Conservation (phyloP, 2,329 filamentous ascomycete genomes). For the Plenodomus lindquistii region DNA sequence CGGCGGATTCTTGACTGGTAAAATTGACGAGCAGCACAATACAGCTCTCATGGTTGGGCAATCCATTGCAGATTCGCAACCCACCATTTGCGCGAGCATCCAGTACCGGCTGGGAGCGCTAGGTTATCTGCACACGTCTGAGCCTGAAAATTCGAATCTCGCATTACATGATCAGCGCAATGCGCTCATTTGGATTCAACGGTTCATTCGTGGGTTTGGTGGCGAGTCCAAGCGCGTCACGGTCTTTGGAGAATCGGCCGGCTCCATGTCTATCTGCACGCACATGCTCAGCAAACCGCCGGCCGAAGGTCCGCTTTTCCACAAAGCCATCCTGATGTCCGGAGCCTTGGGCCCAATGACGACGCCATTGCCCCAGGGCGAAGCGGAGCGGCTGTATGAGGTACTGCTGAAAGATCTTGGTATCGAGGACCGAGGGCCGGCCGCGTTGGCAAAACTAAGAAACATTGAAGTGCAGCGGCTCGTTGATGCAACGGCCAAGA, state of each 20-base stretch:
- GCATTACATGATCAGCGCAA: slow-evolving; percentile 36
- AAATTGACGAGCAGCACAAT: slow-evolving; percentile 28
- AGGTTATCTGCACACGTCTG: slow-evolving; percentile 47
- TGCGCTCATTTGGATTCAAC: slow-evolving; percentile 43
- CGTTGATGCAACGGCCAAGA: slow-evolving; percentile 12
- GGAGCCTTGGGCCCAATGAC: slow-evolving; percentile 19
- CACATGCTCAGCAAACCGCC: slow-evolving; percentile 25
- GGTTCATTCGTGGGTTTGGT: slow-evolving; percentile 41
- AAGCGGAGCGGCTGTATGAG: slow-evolving; percentile 13
- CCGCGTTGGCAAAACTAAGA: slow-evolving; percentile 10
- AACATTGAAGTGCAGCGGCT: slow-evolving; percentile 11
- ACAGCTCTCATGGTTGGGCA: slow-evolving; percentile 28
- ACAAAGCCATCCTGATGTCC: slow-evolving; percentile 24
- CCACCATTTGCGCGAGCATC: slow-evolving; percentile 19
- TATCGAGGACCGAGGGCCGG: slow-evolving; percentile 15
- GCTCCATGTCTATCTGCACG: slow-evolving; percentile 39
- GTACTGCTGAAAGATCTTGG: slow-evolving; percentile 24
- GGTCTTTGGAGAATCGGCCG: slow-evolving; percentile 52
- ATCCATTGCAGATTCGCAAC: slow-evolving; percentile 20
- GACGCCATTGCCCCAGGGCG: slow-evolving; percentile 7
- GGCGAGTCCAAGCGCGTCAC: slow-evolving; percentile 39
- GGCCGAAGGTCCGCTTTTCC: slow-evolving; percentile 19
- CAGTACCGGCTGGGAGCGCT: slow-evolving; percentile 35
- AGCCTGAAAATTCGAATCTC: slow-evolving; percentile 32
- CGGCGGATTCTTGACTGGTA: slow-evolving; percentile 52